Conservation (phyloP, 208 protist genomes). For the Novymonas esmeraldas region DNA sequence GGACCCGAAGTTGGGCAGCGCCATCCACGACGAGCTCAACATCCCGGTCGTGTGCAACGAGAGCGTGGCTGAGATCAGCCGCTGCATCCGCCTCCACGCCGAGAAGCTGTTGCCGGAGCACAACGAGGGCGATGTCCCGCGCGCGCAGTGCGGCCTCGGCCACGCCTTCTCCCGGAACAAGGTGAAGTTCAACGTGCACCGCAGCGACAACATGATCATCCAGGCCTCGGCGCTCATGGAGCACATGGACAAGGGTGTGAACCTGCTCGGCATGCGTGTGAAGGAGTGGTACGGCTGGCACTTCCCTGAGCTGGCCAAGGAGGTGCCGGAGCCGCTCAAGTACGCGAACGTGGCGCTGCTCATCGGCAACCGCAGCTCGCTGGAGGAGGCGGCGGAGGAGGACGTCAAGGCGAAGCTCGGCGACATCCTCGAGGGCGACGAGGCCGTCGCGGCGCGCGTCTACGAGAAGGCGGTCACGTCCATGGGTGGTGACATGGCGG, state of each 20-base stretch:
- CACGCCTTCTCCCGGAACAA: constrained; percentile 98
- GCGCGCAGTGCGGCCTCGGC: constrained; percentile 98
- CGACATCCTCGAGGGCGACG: constrained; percentile 87
- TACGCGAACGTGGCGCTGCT: constrained; percentile 94
- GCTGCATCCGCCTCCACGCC: constrained; percentile 97
- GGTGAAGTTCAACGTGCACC: constrained; percentile 99
- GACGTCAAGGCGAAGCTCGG: constrained; percentile 77
- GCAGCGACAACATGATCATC: constrained; percentile 99
- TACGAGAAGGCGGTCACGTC: constrained; percentile 94
- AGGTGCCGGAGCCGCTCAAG: constrained; percentile 96
- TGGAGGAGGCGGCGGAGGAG: constrained; percentile 73
- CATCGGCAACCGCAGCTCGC: constrained; percentile 79
- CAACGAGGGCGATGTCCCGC: constrained; percentile 94
- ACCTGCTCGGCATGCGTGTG: constrained; percentile 99
- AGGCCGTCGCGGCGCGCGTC: constrained; percentile 80
- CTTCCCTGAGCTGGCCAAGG: constrained; percentile 99
- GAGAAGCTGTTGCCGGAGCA: constrained; percentile 94
- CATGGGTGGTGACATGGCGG: constrained; percentile 97
- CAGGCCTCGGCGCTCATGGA: constrained; percentile 98
- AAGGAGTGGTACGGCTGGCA: constrained; percentile 99
- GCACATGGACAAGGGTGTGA: constrained; percentile 99
- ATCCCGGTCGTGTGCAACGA: constrained; percentile 92
- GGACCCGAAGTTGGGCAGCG: constrained; percentile 95
- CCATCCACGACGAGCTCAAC: constrained; percentile 93
- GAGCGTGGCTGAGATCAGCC: constrained; percentile 87